Evolutionary conservation across 352 stramenopile species (phyloP), one percentile per base, ranked within the genome.

Genomic region (Globisporangium nodosum): DNA sequence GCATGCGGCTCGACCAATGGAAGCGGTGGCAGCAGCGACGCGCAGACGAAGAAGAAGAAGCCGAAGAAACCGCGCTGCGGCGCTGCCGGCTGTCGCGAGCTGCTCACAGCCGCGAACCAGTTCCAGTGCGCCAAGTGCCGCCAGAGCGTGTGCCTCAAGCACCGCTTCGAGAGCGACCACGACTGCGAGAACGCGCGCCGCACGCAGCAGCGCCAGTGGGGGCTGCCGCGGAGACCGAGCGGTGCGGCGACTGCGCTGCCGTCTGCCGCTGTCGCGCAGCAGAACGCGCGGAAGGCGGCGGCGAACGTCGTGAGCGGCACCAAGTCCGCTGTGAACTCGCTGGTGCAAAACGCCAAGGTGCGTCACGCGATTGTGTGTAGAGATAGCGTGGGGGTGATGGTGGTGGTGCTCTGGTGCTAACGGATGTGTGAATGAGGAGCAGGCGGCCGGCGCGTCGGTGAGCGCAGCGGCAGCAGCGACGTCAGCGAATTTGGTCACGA

Each of bases 151-250:
- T 93, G 83, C 66, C 62, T 93, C 20, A 72, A 73, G 53, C 83
- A 93, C 64, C 71, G 83, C n/a, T 93, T 91, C 42, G 81, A 88
- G 61, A 62, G 66, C 16, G 83, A 93, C 61, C 83, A 93, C 61
- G 68, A 71, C 48, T 93, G 83, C 45, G 71, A 79, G 39, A 59
- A 12, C 6, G 68, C 65, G 37, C 67, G 77, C 33, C 74, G 81
- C 52, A 63, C 75, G 31, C 77, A 68, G 70, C 58, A 64, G 45
- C 74, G 82, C 49, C 65, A 76, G 30, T 81, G 71, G 72, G 64
- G 76, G 8, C 60, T 64, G 12, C 40, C 61, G 5, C 60, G 68
- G 20, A 42, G n/a, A 16, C 18, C 56, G 7, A 54, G 20, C 51
- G 49, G 30, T 42, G 51, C 42, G 21, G 8, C 27, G 61, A 54